Evolutionary conservation across 106 monocot species (phyloP).

Genomic region (Allium cepa): DNA sequence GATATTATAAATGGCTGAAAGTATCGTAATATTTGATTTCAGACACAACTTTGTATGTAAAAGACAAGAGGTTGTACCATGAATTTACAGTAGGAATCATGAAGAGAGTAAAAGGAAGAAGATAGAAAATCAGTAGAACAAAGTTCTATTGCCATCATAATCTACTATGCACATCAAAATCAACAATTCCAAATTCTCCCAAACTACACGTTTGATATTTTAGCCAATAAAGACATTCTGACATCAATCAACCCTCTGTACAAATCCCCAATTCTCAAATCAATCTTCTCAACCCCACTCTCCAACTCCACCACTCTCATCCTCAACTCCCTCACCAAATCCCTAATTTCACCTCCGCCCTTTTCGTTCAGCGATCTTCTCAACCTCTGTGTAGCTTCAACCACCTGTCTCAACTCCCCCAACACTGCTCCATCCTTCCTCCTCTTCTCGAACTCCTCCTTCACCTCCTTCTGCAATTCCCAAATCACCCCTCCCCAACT

Average conservation of each 20-base stretch:
- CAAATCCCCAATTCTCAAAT: slow-evolving; percentile 31
- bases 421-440: slow-evolving; percentile 15
- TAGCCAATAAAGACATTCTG: slow-evolving; percentile 25
- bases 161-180: too few relatives aligned
- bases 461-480: slow-evolving; percentile 24
- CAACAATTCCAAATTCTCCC: too few relatives aligned
- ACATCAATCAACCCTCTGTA: slow-evolving; percentile 23
- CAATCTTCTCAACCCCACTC: slow-evolving; percentile 11
- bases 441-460: slow-evolving; percentile 34
- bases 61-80: too few relatives aligned
- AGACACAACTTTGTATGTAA: too few relatives aligned
- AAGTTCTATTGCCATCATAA: too few relatives aligned
- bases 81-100: too few relatives aligned
- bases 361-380: not conserved
- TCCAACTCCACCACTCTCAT: slow-evolving; percentile 13
- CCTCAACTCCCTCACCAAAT: not conserved
- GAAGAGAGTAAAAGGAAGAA: too few relatives aligned
- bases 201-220: slow-evolving; percentile 8
- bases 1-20: too few relatives aligned
- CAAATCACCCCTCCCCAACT: slow-evolving; percentile 21
- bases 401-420: slow-evolving; percentile 23
- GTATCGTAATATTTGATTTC: too few relatives aligned
- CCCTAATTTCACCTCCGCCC: not conserved
- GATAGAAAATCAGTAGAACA: too few relatives aligned
- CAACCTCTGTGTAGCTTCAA: slow-evolving; percentile 9